These are phyloP conservation scores for Pelagomonas calceolata DNA, from an alignment of 108 stramenopile species.

Conservation along the genomic window DNA sequence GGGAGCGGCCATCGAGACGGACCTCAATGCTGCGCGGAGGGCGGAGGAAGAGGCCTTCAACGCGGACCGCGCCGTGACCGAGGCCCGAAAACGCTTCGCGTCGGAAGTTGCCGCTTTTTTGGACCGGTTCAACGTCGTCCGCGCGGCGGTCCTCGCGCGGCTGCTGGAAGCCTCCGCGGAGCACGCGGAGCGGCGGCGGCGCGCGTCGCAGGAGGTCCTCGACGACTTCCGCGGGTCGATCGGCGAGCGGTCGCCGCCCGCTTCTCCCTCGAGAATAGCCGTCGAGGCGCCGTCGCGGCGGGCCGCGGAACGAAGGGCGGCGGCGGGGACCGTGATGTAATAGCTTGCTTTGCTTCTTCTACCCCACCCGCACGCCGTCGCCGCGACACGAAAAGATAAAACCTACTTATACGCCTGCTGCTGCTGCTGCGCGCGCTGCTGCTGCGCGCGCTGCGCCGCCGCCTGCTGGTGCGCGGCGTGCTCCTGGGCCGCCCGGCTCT, in stretches of 20 bases:
- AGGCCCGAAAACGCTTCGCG: neutral
- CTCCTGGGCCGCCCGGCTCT: neutral
- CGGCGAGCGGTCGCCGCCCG: too few relatives aligned
- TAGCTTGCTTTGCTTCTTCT: too few relatives aligned
- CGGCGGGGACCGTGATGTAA: too few relatives aligned
- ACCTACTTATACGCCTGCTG: neutral
- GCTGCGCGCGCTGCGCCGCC: neutral
- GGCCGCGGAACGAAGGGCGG: too few relatives aligned
- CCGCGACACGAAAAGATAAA: too few relatives aligned
- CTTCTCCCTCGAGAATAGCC: too few relatives aligned
- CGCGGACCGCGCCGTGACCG: too few relatives aligned
- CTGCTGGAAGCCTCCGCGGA: neutral
- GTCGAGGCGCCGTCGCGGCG: too few relatives aligned
- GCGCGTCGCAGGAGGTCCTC: too few relatives aligned
- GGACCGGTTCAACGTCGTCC: neutral
- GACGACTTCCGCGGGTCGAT: too few relatives aligned
- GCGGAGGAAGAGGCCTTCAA: neutral
- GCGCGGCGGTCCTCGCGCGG: neutral
- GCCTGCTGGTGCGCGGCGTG: neutral
- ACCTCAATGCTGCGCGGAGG: neutral
- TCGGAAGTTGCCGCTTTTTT: neutral
- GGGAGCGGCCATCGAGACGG: neutral
- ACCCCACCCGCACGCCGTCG: too few relatives aligned
- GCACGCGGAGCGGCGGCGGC: too few relatives aligned
- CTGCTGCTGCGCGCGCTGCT: neutral